A percentile compares a stretch with the other conserved stretches of the same genome.
Conservation (phyloP, 2,329 filamentous ascomycete species). For the Hypoxylon sp. region DNA sequence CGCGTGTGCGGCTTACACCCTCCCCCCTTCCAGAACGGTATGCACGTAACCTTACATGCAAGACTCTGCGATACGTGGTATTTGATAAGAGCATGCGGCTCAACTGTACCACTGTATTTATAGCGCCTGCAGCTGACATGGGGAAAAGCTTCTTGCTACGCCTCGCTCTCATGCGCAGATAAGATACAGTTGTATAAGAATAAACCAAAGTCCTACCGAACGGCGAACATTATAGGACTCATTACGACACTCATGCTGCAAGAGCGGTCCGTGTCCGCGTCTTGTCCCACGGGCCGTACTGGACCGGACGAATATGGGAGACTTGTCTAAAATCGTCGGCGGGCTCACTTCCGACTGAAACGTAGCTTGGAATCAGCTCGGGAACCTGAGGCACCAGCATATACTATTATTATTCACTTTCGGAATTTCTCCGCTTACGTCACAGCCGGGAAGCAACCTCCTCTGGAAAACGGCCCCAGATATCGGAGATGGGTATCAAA, state of each 20-base stretch:
- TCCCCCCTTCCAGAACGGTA: neutral
- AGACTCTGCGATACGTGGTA: neutral
- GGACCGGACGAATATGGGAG: neutral
- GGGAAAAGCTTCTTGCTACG: constrained; percentile 1
- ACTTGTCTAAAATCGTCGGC: neutral
- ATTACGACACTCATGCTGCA: neutral
- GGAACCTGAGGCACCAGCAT: neutral
- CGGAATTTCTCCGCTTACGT: neutral
- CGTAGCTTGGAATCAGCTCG: neutral
- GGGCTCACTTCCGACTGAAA: neutral
- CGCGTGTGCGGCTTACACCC: neutral
- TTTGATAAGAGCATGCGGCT: neutral
- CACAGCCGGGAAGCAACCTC: neutral
- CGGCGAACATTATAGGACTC: neutral
- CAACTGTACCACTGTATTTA: neutral
- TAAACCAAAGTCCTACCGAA: neutral
- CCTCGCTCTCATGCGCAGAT: neutral
- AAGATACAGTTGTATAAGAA: neutral
- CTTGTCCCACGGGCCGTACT: neutral
- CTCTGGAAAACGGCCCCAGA: neutral
- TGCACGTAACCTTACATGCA: neutral
- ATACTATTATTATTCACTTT: neutral
- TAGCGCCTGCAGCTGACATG: neutral
- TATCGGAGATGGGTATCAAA: neutral
- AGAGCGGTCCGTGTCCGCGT: neutral